Evolutionary conservation across 2,329 filamentous ascomycete species (phyloP).

Genomic region (Diplodia corticola): DNA sequence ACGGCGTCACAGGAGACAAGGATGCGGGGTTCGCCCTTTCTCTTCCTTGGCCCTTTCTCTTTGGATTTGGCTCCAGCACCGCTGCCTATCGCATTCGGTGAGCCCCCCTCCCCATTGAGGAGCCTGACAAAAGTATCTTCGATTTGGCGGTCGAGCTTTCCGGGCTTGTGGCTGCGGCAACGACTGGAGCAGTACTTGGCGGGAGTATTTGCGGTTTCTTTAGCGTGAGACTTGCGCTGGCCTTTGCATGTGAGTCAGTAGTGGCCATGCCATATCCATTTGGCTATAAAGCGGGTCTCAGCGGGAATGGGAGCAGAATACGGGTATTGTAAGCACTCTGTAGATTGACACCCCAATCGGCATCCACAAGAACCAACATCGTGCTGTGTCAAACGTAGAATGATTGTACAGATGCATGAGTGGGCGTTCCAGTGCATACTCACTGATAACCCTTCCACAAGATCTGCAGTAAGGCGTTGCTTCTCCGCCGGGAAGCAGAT

Average conservation of each 20-base stretch:
- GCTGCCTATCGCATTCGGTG: background rate
- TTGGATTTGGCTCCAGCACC: constrained; percentile 10
- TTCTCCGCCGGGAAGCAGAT: constrained; percentile 51
- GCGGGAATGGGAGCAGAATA: background rate
- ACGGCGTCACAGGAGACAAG: constrained; percentile 53
- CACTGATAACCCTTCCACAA: constrained; percentile 58
- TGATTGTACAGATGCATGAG: background rate
- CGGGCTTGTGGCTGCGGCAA: constrained; percentile 55
- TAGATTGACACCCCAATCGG: background rate
- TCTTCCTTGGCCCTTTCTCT: constrained; percentile 29
- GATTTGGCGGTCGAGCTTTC: constrained; percentile 53
- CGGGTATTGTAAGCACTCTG: background rate
- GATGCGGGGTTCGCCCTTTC: constrained; percentile 54
- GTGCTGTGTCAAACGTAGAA: background rate
- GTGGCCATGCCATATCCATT: background rate
- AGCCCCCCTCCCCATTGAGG: constrained; percentile 35
- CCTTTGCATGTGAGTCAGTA: constrained; percentile 21
- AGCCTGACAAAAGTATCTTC: constrained; percentile 51
- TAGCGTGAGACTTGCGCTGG: constrained; percentile 33
- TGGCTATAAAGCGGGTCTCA: too few species aligned
- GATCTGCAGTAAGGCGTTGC: constrained; percentile 57
- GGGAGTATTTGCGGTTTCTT: constrained; percentile 32
- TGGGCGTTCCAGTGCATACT: constrained; percentile 16
- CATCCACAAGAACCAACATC: background rate
- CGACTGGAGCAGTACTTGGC: constrained; percentile 60